phyloP scores from a whole-genome alignment of 2,329 filamentous ascomycete species.

The Peltaster fructicola region DNA sequence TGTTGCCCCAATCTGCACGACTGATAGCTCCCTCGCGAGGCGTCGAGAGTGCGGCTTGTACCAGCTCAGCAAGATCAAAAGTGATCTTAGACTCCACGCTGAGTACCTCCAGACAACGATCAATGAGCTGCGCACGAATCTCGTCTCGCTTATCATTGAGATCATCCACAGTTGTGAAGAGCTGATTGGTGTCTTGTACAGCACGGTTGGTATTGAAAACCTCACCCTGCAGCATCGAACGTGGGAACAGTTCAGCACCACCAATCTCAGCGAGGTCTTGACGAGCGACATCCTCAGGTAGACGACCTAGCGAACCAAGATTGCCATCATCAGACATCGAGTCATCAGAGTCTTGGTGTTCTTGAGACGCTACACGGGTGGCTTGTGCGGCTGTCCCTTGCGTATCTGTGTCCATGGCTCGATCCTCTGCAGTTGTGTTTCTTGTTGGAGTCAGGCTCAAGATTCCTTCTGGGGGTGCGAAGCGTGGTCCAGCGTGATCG shows the following conservation, averaged over 20 bases:
- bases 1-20: slow-evolving; percentile 62
- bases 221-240: not conserved
- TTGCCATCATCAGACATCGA: slow-evolving; percentile 10
- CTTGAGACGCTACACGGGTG: slow-evolving; percentile 2
- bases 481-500: slow-evolving; percentile 11
- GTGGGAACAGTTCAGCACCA: not conserved
- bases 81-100: slow-evolving; percentile 75
- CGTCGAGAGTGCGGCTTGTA: slow-evolving; percentile 51
- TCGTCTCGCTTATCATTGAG: slow-evolving; percentile 56
- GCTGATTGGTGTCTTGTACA: slow-evolving; percentile 17
- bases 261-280: slow-evolving; percentile 11
- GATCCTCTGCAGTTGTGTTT: too few species aligned
- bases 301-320: slow-evolving; percentile 8
- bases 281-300: slow-evolving; percentile 9
- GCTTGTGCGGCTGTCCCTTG: too few species aligned
- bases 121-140: slow-evolving; percentile 64
- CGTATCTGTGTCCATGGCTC: too few species aligned
- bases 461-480: slow-evolving; percentile 12
- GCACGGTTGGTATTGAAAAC: slow-evolving; percentile 1
- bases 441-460: too few species aligned
- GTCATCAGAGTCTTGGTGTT: slow-evolving; percentile 5
- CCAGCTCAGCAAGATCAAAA: slow-evolving; percentile 78
- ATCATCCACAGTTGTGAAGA: slow-evolving; percentile 50
- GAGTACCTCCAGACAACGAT: slow-evolving; percentile 78
- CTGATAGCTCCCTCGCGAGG: slow-evolving; percentile 39